Evolutionary conservation across 495 filamentous ascomycete species (phyloP), one percentile per base, ranked within the genome.

Genomic region (Penicillium samsonianum): DNA sequence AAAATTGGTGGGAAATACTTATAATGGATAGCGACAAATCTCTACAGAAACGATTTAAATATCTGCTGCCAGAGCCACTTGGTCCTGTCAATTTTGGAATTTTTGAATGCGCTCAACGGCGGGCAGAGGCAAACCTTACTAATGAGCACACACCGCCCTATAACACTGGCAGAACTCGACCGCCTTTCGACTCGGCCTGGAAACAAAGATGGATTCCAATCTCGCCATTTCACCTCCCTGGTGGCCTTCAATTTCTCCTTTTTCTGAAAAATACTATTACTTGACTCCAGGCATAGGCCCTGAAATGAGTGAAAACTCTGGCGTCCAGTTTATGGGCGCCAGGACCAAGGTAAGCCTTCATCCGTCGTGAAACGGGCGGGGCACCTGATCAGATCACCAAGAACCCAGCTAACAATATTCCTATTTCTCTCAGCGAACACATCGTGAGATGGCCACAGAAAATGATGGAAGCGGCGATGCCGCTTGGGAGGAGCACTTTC

Each of bases 231-330:
- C 49, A 41, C 44, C 22, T 47, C 25, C 22, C 41, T 60, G 44
- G 41, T 43, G 26, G 6, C 17, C 33, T 46, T 31, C 23, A 38
- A 42, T 49, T 30, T 16, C 49, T n/a, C n/a, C 55, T 50, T 20
- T 9, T 33, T 25, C 30, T 45, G 26, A 50, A n/a, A 16, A 23
- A 23, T 11, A 37, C 8, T 31, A 25, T 11, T 43, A 9, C 6
- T 48, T 19, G 19, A 37, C 20, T n/a, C n/a, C 22, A 11, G 17
- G 11, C 41, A 28, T 40, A 10, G 5, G 16, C 2, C 47, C 40
- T 62, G 64, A 54, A 53, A 79, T 78, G 77, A 75, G 62, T 64
- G 65, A 72, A 53, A 68, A 73, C 20, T 59, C 70, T 42, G 68
- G 67, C 60, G 62, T 78, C 53, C 71, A 74, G 60, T 67, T 75